Conservation (phyloP, 176 grass and related monocot species). For the Bonia amplexicaulis region DNA sequence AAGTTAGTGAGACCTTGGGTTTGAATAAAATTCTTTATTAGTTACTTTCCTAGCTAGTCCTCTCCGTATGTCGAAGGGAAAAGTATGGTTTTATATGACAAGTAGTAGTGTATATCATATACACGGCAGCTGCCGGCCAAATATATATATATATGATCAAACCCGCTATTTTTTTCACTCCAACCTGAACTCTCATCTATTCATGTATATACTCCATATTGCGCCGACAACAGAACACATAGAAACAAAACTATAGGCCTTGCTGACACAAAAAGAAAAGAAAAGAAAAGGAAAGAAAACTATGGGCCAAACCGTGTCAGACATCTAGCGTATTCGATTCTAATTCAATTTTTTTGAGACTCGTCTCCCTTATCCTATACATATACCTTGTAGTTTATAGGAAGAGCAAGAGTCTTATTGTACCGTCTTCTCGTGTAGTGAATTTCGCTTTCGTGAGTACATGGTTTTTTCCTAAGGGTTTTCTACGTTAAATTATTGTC, state of each 20-base stretch:
- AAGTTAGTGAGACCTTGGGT: not conserved
- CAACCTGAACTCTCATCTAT: not conserved
- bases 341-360: too few species aligned
- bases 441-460: too few species aligned
- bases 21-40: not conserved
- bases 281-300: too few species aligned
- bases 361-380: too few species aligned
- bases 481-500: too few species aligned
- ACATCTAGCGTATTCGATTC: too few species aligned
- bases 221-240: not conserved
- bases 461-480: too few species aligned
- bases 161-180: not conserved
- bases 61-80: constrained; percentile 8
- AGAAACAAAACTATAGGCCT: not conserved
- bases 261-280: not conserved
- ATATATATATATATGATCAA: not conserved
- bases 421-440: too few species aligned
- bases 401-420: too few species aligned
- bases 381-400: too few species aligned
- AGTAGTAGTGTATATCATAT: not conserved
- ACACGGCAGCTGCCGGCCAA: not conserved
- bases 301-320: too few species aligned
- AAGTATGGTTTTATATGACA: not conserved
- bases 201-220: not conserved
- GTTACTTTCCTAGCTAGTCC: not conserved